A percentile compares a stretch with the other conserved stretches of the same genome.
These are phyloP conservation scores for Clitoria ternatea DNA, from an alignment of 306 rosid genomes.

Conservation along the genomic window DNA sequence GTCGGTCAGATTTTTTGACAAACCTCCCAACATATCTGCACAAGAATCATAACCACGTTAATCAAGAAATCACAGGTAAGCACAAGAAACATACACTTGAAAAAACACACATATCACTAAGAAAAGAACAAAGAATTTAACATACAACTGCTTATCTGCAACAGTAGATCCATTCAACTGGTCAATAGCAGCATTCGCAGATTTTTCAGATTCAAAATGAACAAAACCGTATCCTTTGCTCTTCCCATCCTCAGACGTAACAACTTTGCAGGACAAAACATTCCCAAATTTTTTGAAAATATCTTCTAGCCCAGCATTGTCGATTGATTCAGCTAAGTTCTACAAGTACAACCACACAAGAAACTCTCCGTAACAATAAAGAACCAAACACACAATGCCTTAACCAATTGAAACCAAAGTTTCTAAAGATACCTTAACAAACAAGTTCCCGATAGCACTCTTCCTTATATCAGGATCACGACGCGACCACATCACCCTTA, in stretches of 20 bases:
- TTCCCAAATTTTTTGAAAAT: slow-evolving; percentile 61
- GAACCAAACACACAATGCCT: not conserved
- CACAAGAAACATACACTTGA: not conserved
- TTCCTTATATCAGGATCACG: slow-evolving; percentile 74
- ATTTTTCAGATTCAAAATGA: slow-evolving; percentile 79
- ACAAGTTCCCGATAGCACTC: slow-evolving; percentile 69
- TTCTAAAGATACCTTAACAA: slow-evolving; percentile 59
- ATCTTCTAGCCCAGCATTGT: slow-evolving; percentile 52
- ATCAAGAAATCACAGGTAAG: not conserved
- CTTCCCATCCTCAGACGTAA: slow-evolving; percentile 70
- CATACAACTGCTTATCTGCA: slow-evolving; percentile 65
- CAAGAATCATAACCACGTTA: slow-evolving; percentile 12
- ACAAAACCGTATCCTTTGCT: slow-evolving; percentile 88
- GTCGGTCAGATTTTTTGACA: slow-evolving; percentile 59
- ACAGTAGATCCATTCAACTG: slow-evolving; percentile 61
- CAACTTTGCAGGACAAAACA: slow-evolving; percentile 77
- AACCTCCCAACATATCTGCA: slow-evolving; percentile 77
- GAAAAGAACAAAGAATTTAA: slow-evolving; percentile 20
- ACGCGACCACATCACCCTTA: slow-evolving; percentile 81
- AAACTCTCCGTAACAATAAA: slow-evolving; percentile 4
- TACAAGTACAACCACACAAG: slow-evolving; percentile 33
- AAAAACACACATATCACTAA: not conserved
- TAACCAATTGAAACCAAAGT: not conserved
- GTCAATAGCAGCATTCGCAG: slow-evolving; percentile 69
- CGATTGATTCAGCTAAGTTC: slow-evolving; percentile 60